Evolutionary conservation across 164 flowering plant species (phyloP).

Genomic region (grape (Vitis vinifera)): DNA sequence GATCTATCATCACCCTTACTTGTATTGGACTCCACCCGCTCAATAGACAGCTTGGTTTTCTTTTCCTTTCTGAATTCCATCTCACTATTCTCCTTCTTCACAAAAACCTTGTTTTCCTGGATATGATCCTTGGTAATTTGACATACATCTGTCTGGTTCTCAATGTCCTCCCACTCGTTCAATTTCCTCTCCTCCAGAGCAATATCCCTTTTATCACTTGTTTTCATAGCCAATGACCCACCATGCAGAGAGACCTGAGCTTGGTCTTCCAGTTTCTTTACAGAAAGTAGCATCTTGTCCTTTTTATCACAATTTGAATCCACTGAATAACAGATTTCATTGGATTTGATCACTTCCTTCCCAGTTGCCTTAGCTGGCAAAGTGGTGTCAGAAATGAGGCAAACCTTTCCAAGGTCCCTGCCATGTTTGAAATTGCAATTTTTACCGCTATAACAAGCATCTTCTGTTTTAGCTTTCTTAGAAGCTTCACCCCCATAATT

Average conservation of each 20-base stretch:
- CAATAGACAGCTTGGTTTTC: constrained; percentile 30
- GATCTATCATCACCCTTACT: constrained; percentile 25
- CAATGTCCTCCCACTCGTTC: constrained; percentile 32
- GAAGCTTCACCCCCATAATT: constrained; percentile 16
- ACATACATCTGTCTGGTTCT: constrained; percentile 16
- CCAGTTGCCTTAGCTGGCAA: constrained; percentile 12
- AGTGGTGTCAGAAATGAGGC: constrained; percentile 15
- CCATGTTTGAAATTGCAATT: constrained; percentile 7
- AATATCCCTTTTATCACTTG: constrained; percentile 19
- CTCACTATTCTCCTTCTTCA: constrained; percentile 37
- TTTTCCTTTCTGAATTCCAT: constrained; percentile 30
- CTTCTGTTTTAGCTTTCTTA: constrained; percentile 32
- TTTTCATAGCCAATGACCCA: constrained; percentile 25
- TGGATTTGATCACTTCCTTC: constrained; percentile 22
- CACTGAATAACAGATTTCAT: constrained; percentile 19
- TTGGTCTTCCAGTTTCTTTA: constrained; percentile 30
- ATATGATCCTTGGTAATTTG: constrained; percentile 13
- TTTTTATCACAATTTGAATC: constrained; percentile 23
- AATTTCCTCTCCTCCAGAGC: constrained; percentile 59
- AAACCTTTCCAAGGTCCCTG: constrained; percentile 16
- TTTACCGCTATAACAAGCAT: constrained; percentile 4
- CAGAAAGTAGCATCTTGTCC: constrained; percentile 23
- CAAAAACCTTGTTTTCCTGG: constrained; percentile 13
- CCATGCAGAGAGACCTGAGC: constrained; percentile 26
- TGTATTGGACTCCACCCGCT: constrained; percentile 28